Evolutionary conservation across 257 asterid species (phyloP).

Genomic region (Misopates orontium): DNA sequence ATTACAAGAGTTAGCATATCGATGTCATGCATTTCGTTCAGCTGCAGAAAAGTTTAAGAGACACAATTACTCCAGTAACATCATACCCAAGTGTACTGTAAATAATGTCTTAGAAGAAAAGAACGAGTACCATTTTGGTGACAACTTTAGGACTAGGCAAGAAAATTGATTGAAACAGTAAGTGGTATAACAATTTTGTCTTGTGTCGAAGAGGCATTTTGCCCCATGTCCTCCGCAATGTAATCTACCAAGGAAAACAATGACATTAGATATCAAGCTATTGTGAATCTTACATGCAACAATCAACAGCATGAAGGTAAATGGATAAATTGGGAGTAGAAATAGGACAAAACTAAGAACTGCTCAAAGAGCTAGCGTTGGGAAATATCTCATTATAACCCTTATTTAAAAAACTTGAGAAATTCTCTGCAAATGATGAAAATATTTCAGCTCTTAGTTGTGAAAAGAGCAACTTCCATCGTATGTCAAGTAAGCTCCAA

Average conservation of each 20-base stretch:
- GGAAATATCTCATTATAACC: no score
- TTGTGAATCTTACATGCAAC: neutral
- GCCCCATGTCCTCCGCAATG: slow-evolving; percentile 86
- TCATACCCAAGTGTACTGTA: slow-evolving; percentile 5
- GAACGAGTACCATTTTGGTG: slow-evolving; percentile 54
- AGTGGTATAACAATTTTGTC: slow-evolving; percentile 61
- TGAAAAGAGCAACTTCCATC: neutral
- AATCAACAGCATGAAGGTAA: neutral
- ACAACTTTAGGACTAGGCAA: slow-evolving; percentile 72
- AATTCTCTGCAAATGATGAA: no score
- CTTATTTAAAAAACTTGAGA: no score
- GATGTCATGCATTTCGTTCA: slow-evolving; percentile 90
- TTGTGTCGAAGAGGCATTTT: slow-evolving; percentile 94
- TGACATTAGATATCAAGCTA: slow-evolving; percentile 20
- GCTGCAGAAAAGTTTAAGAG: slow-evolving; percentile 53
- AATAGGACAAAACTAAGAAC: no score
- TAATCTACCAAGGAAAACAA: slow-evolving; percentile 47
- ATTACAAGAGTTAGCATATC: slow-evolving; percentile 87
- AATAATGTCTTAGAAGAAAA: slow-evolving; percentile 12
- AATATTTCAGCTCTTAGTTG: no score
- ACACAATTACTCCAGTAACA: slow-evolving; percentile 12
- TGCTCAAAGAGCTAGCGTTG: no score
- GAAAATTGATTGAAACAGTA: slow-evolving; percentile 81
- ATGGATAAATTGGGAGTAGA: no score
- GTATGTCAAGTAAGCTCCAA: neutral